Percentiles rank a stretch among this genome's conserved stretches.
Conservation (phyloP, 768 basidiomycete species). For the Auricularia sp. region DNA sequence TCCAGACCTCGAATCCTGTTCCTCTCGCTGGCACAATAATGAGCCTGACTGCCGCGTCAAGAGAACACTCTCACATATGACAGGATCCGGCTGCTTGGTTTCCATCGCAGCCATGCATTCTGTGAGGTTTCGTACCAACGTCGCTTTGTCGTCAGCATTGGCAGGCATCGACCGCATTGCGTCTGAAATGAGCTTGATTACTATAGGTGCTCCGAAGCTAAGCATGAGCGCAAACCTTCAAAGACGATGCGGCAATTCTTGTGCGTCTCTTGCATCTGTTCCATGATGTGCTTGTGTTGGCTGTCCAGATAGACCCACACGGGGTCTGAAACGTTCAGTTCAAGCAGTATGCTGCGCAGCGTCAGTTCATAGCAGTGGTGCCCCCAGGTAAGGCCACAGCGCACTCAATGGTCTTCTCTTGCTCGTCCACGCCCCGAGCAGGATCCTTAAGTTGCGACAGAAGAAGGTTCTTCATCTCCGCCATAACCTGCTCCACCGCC, state of each 20-base stretch:
- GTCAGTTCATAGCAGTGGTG: neutral
- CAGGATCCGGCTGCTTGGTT: slow-evolving; percentile 48
- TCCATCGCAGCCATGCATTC: slow-evolving; percentile 50
- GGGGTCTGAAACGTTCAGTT: slow-evolving; percentile 78
- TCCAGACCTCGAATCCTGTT: slow-evolving; percentile 72
- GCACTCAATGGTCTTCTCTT: slow-evolving; percentile 94
- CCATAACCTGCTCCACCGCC: slow-evolving; percentile 90
- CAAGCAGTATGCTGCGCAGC: slow-evolving; percentile 63
- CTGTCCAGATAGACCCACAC: slow-evolving; percentile 94
- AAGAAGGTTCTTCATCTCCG: slow-evolving; percentile 74
- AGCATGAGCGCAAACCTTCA: slow-evolving; percentile 29
- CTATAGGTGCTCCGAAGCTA: slow-evolving; percentile 1
- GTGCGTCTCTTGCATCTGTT: slow-evolving; percentile 59
- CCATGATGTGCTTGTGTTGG: slow-evolving; percentile 79
- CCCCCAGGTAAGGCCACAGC: slow-evolving; percentile 14
- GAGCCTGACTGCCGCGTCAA: neutral
- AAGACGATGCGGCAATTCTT: slow-evolving; percentile 40
- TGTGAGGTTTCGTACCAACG: slow-evolving; percentile 40
- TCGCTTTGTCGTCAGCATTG: slow-evolving; percentile 40
- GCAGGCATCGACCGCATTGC: slow-evolving; percentile 1
- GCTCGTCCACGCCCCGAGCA: slow-evolving; percentile 74
- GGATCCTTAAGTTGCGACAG: slow-evolving; percentile 74
- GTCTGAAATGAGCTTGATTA: neutral
- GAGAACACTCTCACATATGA: slow-evolving; percentile 38
- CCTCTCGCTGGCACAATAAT: slow-evolving; percentile 42